phyloP scores from a whole-genome alignment of 495 filamentous ascomycete species.

The Clohesyomyces aquaticus region DNA sequence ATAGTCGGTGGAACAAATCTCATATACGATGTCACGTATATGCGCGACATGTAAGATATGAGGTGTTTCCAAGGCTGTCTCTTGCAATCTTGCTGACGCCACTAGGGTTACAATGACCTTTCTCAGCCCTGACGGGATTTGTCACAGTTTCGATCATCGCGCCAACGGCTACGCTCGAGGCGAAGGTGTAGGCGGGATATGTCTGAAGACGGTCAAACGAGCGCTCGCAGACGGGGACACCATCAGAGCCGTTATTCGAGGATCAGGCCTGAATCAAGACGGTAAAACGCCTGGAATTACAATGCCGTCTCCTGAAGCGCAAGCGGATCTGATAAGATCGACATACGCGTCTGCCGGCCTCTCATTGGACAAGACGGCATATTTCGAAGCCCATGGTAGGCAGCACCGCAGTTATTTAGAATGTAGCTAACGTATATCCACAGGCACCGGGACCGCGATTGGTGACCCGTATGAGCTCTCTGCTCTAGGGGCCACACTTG shows the following conservation, averaged over 20 bases:
- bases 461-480: conserved; percentile 53
- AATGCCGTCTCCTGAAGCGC: conserved; percentile 14
- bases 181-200: conserved; percentile 22
- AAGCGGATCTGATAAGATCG: conserved; percentile 7
- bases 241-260: conserved; percentile 53
- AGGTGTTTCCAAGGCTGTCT: no score
- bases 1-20: conserved; percentile 9
- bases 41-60: not conserved
- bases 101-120: conserved; percentile 12
- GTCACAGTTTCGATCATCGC: conserved; percentile 29
- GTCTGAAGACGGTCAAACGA: conserved; percentile 45
- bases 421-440: not conserved
- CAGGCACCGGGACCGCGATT: conserved; percentile 27
- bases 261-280: conserved; percentile 51
- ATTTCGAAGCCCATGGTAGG: conserved; percentile 35
- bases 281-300: conserved; percentile 47
- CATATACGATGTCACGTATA: not conserved
- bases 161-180: conserved; percentile 31
- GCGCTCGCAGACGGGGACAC: conserved; percentile 43
- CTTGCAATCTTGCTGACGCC: no score
- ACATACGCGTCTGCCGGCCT: conserved; percentile 7
- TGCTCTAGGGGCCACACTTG: not conserved
- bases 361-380: conserved; percentile 36
- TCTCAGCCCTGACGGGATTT: conserved; percentile 19
- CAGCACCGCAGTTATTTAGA: not conserved